Percentiles rank a stretch among this genome's conserved stretches.
These are phyloP conservation scores for Penicillium brasilianum DNA, from an alignment of 2,329 filamentous ascomycete species.

Conservation along the genomic window DNA sequence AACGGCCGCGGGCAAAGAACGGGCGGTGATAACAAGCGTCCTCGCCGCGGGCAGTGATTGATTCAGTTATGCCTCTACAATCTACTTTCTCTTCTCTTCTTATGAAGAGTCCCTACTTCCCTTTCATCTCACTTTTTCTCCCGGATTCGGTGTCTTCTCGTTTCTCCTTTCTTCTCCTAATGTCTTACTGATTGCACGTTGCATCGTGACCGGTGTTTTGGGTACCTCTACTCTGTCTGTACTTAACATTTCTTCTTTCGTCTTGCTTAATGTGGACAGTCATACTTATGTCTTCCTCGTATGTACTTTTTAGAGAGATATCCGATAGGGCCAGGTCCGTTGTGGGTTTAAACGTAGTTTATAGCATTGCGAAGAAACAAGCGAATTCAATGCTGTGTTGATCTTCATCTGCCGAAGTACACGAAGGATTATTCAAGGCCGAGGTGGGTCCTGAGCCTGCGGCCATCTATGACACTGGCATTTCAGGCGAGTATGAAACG, in stretches of 20 bases:
- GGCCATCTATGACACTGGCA: neutral
- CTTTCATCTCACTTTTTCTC: constrained; percentile 19
- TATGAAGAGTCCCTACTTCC: constrained; percentile 1
- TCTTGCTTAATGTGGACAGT: neutral
- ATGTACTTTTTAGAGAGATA: neutral
- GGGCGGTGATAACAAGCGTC: constrained; percentile 48
- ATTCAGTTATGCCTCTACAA: neutral
- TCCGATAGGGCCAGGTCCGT: neutral
- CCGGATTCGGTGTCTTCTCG: constrained; percentile 19
- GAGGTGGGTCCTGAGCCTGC: no score
- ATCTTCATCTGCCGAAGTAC: neutral
- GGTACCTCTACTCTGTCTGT: constrained; percentile 22
- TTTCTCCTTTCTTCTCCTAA: constrained; percentile 20
- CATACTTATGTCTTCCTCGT: neutral
- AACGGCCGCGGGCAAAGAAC: constrained; percentile 44
- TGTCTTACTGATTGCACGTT: constrained; percentile 26
- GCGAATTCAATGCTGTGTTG: neutral
- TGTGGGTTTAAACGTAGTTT: neutral
- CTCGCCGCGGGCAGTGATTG: constrained; percentile 45
- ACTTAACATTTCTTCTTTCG: neutral
- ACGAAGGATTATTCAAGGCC: neutral
- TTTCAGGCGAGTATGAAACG: neutral
- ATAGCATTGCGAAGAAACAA: neutral
- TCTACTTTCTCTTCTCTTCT: constrained; percentile 11
- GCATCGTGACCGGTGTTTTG: constrained; percentile 33